Base-by-base conservation (phyloP, 805 yeast species). In the Ogataea degrootiae region DNA sequence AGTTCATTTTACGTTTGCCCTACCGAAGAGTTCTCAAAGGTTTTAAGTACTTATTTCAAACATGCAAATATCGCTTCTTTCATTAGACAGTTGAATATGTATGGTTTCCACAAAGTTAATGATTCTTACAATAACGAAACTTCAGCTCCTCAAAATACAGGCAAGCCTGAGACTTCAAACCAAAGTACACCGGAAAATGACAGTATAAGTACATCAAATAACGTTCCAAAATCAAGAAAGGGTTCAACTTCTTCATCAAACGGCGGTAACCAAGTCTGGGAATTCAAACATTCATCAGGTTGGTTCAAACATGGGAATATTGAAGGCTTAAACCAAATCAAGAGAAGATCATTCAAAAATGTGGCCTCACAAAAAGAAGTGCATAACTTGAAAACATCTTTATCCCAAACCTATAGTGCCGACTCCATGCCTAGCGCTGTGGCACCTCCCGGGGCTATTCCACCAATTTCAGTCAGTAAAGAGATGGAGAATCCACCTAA, bases 21-120 rank as follows among this genome's bases (percentile, higher is more conserved):
- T 0, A 84, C 85, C 43, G 96, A 91, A 63, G 91, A 85, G 63
- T 91, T 94, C 60, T 80, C 92, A 46, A 82, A 83, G 60, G 91
- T 85, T 34, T 69, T 85, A 48, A 67, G 72, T 33, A 73, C 75
- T 51, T 86, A 83, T 63, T 86, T 86, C 70, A 86, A 86, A 61
- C 95, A 86, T 64, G 85, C 89, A 4, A 86, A 86, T 60, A 83
- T 85, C 34, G 88, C 91, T 1, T 79, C 86, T 41, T 86, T 86
- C 64, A 87, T 86, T 4, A 76, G 94, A 37, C 94, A 86, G 58
- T 67, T 86, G 45, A 87, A 86, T 65, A 83, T 85, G 87, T 86
- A 86, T 59, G 92, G 92, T 0, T 86, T 86, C 61, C 91, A 85
- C 62, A 85, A 86, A 62, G 86, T 86, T 8, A 73, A 71, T 51